Conservation (phyloP, 1,139 yeast genomes). For the Casaregolazyma suthepensis region DNA sequence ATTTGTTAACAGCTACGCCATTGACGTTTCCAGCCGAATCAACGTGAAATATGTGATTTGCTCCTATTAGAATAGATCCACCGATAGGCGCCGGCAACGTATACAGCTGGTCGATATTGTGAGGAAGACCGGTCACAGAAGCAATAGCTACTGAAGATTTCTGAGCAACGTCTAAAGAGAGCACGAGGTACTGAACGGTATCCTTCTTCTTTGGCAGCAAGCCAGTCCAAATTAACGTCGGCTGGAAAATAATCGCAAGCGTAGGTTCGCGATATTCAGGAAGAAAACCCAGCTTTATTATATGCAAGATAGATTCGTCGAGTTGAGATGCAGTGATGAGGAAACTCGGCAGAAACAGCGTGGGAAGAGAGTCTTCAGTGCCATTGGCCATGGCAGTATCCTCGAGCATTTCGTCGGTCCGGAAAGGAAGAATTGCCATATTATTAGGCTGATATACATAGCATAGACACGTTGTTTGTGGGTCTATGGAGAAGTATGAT, state of each 20-base stretch:
- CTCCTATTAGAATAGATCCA: slow-evolving; percentile 67
- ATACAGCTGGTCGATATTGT: slow-evolving; percentile 59
- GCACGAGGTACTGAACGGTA: slow-evolving; percentile 49
- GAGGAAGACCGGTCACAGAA: slow-evolving; percentile 62
- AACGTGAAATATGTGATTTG: slow-evolving; percentile 71
- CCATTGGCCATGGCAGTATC: slow-evolving; percentile 10
- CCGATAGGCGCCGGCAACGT: slow-evolving; percentile 65
- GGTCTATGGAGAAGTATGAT: slow-evolving; percentile 59
- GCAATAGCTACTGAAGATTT: slow-evolving; percentile 62
- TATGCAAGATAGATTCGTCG: slow-evolving; percentile 52
- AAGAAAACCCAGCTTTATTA: slow-evolving; percentile 64
- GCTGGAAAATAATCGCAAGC: slow-evolving; percentile 61
- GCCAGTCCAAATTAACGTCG: slow-evolving; percentile 72
- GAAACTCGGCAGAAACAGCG: slow-evolving; percentile 33
- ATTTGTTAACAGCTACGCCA: slow-evolving; percentile 56
- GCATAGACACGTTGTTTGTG: slow-evolving; percentile 55
- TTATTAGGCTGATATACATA: slow-evolving; percentile 59
- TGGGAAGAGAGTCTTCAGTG: slow-evolving; percentile 12
- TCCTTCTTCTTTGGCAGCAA: slow-evolving; percentile 54
- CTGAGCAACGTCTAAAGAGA: slow-evolving; percentile 61
- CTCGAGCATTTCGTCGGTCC: slow-evolving; percentile 36
- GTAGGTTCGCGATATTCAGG: slow-evolving; percentile 76
- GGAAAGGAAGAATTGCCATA: slow-evolving; percentile 69
- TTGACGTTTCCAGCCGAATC: slow-evolving; percentile 74
- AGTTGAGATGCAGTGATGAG: slow-evolving; percentile 53